Evolutionary conservation across 495 filamentous ascomycete species (phyloP).

Genomic region (Echria macrotheca): DNA sequence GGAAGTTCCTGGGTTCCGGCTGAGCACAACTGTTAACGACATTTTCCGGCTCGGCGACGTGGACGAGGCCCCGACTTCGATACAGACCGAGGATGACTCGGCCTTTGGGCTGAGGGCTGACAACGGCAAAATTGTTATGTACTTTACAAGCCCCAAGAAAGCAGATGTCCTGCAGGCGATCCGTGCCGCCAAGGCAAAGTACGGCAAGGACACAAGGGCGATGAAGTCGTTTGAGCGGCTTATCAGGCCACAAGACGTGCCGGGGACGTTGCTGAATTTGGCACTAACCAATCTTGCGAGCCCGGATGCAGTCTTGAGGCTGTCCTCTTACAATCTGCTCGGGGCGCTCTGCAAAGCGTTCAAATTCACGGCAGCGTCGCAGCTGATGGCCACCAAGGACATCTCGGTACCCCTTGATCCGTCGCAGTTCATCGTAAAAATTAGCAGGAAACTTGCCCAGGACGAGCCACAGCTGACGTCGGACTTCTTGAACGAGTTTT

Average conservation of each 20-base stretch:
- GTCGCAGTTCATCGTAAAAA: slow-evolving; percentile 57
- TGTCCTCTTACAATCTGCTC: slow-evolving; percentile 59
- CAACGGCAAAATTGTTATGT: slow-evolving; percentile 62
- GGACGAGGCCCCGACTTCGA: slow-evolving; percentile 56
- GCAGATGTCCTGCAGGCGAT: slow-evolving; percentile 55
- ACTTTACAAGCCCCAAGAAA: slow-evolving; percentile 58
- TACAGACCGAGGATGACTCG: slow-evolving; percentile 60
- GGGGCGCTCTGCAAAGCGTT: slow-evolving; percentile 59
- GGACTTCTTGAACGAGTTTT: slow-evolving; percentile 64
- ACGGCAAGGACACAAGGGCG: slow-evolving; percentile 53
- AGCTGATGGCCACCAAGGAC: slow-evolving; percentile 54
- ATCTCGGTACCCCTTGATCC: slow-evolving; percentile 54
- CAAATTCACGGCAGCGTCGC: slow-evolving; percentile 55
- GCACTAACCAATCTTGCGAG: slow-evolving; percentile 59
- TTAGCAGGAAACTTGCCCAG: slow-evolving; percentile 54
- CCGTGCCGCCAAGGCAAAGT: slow-evolving; percentile 52
- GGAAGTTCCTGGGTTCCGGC: slow-evolving; percentile 52
- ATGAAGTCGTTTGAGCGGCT: slow-evolving; percentile 54
- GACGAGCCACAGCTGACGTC: slow-evolving; percentile 60
- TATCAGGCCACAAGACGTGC: slow-evolving; percentile 62
- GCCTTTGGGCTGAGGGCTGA: slow-evolving; percentile 61
- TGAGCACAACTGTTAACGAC: slow-evolving; percentile 59
- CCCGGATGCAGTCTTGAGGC: slow-evolving; percentile 47
- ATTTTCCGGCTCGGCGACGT: slow-evolving; percentile 60
- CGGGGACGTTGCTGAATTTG: slow-evolving; percentile 59